A percentile compares a stretch with the other conserved stretches of the same genome.
Evolutionary conservation across 768 basidiomycete species (phyloP).

Genomic region (Leucogyrophana mollusca): DNA sequence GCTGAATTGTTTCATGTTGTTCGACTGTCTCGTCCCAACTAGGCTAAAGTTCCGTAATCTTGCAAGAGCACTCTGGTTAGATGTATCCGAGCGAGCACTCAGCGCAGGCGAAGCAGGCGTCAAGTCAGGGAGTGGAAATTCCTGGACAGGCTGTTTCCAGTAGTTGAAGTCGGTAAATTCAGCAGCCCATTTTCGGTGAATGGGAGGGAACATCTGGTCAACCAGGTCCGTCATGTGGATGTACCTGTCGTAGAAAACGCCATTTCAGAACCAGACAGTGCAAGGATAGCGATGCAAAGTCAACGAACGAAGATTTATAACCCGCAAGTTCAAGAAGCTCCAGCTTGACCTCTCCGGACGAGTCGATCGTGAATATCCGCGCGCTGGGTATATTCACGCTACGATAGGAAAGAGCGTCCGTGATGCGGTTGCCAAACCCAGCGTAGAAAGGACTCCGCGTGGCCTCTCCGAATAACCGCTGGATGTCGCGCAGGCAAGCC

Average conservation of each 20-base stretch:
- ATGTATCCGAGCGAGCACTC: conserved; percentile 89
- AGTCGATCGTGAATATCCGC: conserved; percentile 96
- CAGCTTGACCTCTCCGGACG: conserved; percentile 92
- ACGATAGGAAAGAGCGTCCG: conserved; percentile 96
- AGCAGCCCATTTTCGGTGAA: conserved; percentile 82
- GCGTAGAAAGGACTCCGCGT: conserved; percentile 86
- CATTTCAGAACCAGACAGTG: background rate
- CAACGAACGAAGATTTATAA: conserved; percentile 88
- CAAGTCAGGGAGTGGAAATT: conserved; percentile 76
- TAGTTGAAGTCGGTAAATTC: conserved; percentile 98
- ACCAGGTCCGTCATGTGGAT: conserved; percentile 99
- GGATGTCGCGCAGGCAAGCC: conserved; percentile 96
- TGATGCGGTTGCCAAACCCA: conserved; percentile 97
- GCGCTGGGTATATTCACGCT: conserved; percentile 93
- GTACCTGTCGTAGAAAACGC: conserved; percentile 52
- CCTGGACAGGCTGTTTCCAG: conserved; percentile 83
- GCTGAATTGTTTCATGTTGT: conserved; percentile 21
- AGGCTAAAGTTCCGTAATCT: conserved; percentile 78
- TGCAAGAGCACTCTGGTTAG: conserved; percentile 67
- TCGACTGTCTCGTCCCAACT: conserved; percentile 46
- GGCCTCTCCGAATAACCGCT: conserved; percentile 78
- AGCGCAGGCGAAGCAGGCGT: conserved; percentile 90
- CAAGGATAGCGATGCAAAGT: background rate
- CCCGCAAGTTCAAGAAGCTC: conserved; percentile 95
- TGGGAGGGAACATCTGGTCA: conserved; percentile 98